phyloP scores from a whole-genome alignment of 164 flowering plant genomes.

The Magnolia officinalis region DNA sequence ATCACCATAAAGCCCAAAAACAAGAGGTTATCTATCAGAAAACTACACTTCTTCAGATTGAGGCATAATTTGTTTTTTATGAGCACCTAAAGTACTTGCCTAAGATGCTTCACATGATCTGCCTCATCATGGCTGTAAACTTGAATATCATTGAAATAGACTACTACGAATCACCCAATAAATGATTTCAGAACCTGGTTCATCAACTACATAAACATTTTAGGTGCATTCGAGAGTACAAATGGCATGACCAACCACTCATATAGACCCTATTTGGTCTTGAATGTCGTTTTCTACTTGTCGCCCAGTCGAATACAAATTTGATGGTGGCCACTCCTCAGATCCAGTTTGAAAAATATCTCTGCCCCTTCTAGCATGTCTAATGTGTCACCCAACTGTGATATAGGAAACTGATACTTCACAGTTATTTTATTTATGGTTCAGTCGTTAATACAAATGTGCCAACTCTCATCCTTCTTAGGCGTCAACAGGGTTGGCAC shows the following conservation, averaged over 20 bases:
- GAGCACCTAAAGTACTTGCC: no score
- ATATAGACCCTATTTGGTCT: background rate
- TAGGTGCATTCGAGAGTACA: background rate
- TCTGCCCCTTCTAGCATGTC: background rate
- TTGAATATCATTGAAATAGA: no score
- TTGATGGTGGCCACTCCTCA: background rate
- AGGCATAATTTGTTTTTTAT: no score
- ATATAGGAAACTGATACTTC: background rate
- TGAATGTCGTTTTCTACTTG: no score
- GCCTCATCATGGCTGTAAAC: no score
- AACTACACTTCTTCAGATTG: no score
- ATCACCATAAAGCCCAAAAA: constrained; percentile 6
- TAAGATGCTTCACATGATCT: no score
- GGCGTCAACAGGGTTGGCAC: background rate
- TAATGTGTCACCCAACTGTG: background rate
- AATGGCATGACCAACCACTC: background rate
- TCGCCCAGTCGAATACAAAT: no score
- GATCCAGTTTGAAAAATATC: background rate
- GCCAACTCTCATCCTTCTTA: background rate
- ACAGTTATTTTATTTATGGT: no score
- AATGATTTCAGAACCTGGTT: constrained; percentile 1
- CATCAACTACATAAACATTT: constrained; percentile 5
- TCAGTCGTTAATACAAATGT: no score
- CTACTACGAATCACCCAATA: background rate
- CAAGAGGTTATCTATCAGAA: no score